Percentiles rank a stretch among this genome's conserved stretches.
Conservation (phyloP, 1,284 basidiomycete species). For the Cerrena zonata region DNA sequence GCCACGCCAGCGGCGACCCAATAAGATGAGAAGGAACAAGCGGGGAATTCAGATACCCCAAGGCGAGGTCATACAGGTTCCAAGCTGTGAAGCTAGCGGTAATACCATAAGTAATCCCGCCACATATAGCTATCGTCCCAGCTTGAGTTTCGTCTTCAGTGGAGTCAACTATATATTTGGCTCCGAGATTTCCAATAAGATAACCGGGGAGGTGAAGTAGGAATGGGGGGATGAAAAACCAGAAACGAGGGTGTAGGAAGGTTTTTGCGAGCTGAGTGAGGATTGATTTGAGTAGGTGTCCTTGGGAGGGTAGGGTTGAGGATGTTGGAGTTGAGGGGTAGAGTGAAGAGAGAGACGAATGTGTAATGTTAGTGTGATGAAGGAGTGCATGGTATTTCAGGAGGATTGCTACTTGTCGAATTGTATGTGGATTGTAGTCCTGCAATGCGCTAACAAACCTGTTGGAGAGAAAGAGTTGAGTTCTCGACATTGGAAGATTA, state of each 20-base stretch:
- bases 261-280: constrained; percentile 68
- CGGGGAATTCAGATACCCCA: background rate
- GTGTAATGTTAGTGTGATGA: constrained; percentile 72
- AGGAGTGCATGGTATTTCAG: constrained; percentile 83
- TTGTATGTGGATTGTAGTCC: too few relatives aligned
- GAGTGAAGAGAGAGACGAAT: constrained; percentile 55
- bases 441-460: background rate
- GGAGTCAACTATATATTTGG: constrained; percentile 57
- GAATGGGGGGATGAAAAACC: constrained; percentile 80
- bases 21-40: background rate
- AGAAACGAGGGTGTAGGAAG: constrained; percentile 67
- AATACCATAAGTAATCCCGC: constrained; percentile 61
- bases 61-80: background rate
- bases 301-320: constrained; percentile 63
- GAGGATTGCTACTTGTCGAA: constrained; percentile 55
- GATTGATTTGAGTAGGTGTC: constrained; percentile 65
- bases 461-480: background rate
- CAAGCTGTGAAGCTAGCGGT: constrained; percentile 29
- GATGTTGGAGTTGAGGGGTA: too few relatives aligned
- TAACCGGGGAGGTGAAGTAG: constrained; percentile 79
- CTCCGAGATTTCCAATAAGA: constrained; percentile 65
- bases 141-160: constrained; percentile 82
- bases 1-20: background rate
- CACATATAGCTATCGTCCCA: constrained; percentile 85
- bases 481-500: background rate